Evolutionary conservation across 768 basidiomycete species (phyloP).

Genomic region (Lanmaoa pseudosensibilis): DNA sequence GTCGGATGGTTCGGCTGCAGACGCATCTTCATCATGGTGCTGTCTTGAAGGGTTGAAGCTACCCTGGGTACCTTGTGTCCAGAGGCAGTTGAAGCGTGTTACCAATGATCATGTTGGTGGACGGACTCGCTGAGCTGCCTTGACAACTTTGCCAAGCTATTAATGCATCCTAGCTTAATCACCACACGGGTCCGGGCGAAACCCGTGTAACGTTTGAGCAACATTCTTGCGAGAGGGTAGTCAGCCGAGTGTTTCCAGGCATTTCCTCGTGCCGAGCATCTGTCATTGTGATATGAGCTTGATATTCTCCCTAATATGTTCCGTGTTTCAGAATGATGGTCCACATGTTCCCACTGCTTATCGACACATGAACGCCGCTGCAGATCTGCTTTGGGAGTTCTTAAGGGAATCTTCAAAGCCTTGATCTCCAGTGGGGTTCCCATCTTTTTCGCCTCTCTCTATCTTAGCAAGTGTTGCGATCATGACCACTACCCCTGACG

Average conservation of each 20-base stretch:
- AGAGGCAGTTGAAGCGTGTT: background rate
- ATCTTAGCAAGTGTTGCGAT: background rate
- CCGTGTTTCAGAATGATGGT: background rate
- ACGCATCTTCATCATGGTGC: no score
- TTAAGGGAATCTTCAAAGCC: background rate
- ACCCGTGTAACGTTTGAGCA: background rate
- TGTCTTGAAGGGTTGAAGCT: background rate
- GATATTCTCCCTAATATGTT: background rate
- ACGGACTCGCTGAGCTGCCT: no score
- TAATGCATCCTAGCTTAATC: background rate
- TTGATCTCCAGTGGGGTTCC: background rate
- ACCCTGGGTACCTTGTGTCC: background rate
- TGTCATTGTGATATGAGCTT: background rate
- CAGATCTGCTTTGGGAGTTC: background rate
- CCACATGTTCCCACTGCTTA: conserved; percentile 2
- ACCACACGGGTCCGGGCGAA: background rate
- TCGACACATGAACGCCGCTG: background rate
- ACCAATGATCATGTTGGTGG: background rate
- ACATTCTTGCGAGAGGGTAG: background rate
- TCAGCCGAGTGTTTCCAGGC: background rate
- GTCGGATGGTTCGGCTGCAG: background rate
- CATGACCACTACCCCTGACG: conserved; percentile 15
- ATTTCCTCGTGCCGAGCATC: background rate
- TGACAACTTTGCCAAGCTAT: background rate
- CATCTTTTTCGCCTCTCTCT: background rate